phyloP scores from a whole-genome alignment of 2,329 filamentous ascomycete genomes.

The Fusarium oligoseptatum region DNA sequence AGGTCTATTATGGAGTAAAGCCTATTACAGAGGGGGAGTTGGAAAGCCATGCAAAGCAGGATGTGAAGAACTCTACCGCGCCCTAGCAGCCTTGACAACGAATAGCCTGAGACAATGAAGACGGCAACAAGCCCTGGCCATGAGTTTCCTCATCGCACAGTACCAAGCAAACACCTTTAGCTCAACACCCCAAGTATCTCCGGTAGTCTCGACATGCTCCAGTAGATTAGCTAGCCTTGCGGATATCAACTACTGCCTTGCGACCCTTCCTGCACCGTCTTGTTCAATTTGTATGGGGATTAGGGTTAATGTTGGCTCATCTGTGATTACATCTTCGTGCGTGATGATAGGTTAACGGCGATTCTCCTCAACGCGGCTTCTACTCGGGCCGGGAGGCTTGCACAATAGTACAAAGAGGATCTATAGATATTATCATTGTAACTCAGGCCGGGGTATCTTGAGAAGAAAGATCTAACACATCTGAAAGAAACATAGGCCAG shows the following conservation, averaged over 20 bases:
- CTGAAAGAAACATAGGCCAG: background rate
- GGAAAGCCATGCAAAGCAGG: background rate
- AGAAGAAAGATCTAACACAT: background rate
- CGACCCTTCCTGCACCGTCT: background rate
- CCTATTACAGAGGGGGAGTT: conserved; percentile 15
- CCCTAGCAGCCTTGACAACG: background rate
- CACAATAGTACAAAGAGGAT: background rate
- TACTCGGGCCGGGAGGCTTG: background rate
- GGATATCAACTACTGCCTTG: background rate
- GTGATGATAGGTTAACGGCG: background rate
- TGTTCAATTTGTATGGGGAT: background rate
- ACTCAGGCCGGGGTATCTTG: background rate
- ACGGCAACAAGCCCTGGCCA: background rate
- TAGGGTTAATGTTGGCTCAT: background rate
- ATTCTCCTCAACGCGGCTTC: background rate
- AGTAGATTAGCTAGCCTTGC: background rate
- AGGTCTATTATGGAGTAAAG: conserved; percentile 14
- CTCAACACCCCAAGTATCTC: background rate
- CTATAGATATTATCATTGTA: background rate
- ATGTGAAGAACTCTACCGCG: background rate
- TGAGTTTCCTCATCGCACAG: background rate
- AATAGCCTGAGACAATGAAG: background rate
- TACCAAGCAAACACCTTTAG: background rate
- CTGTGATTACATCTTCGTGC: background rate
- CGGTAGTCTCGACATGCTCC: background rate